Percentiles rank a stretch among this genome's conserved stretches.
These are phyloP conservation scores for Russula brevipes DNA, from an alignment of 768 basidiomycete species.

Conservation along the genomic window DNA sequence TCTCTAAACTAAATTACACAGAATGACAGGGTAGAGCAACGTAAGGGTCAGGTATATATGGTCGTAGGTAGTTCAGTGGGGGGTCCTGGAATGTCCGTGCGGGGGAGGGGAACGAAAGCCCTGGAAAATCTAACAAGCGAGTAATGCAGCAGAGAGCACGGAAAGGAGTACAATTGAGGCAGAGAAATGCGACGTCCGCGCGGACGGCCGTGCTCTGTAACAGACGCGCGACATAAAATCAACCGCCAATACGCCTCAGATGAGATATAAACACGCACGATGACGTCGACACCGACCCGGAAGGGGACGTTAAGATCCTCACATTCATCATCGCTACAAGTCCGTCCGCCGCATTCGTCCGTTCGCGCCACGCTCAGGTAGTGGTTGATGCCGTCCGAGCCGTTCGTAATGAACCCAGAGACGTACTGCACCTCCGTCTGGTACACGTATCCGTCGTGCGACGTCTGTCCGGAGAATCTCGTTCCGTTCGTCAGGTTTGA, in stretches of 20 bases:
- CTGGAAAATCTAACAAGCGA: not conserved
- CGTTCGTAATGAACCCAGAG: conserved; percentile 64
- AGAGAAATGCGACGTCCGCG: not conserved
- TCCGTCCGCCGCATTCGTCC: conserved; percentile 70
- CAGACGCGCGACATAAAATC: not conserved
- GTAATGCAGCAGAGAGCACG: conserved; percentile 3
- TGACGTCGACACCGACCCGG: conserved; percentile 5
- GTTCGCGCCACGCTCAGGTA: conserved; percentile 46
- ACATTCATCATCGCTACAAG: conserved; percentile 75
- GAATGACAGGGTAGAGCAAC: not conserved
- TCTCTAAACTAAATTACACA: conserved; percentile 10
- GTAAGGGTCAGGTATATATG: conserved; percentile 5
- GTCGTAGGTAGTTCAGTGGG: not conserved
- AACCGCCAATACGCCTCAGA: not conserved
- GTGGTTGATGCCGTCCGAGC: conserved; percentile 68
- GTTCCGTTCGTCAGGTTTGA: conserved; percentile 48
- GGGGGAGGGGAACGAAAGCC: not conserved
- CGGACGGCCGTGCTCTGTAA: not conserved
- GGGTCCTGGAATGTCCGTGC: conserved; percentile 13
- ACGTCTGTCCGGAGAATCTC: conserved; percentile 58
- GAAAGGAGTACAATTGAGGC: not conserved
- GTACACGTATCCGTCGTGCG: conserved; percentile 67
- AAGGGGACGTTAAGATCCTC: conserved; percentile 46
- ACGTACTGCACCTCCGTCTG: conserved; percentile 62
- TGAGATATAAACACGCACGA: conserved; percentile 23